Evolutionary conservation across 2,329 filamentous ascomycete genomes (phyloP), one percentile per base, ranked within the genome.

Genomic region (Pseudogymnoascus sp.): DNA sequence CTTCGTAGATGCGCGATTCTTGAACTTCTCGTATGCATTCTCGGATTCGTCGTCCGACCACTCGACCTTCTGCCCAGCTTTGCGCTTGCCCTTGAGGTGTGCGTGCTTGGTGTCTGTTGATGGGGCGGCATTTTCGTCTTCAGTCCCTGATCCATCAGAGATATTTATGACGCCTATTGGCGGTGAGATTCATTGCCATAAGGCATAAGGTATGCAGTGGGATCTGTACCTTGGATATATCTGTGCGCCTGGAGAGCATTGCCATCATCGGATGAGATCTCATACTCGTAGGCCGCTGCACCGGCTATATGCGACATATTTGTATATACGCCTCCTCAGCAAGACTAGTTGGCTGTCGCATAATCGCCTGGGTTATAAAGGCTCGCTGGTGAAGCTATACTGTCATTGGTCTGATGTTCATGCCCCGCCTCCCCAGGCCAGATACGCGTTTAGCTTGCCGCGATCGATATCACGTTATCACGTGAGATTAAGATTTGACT

Each of bases 21-120:
- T 88, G 72, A 86, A 87, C n/a, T 81, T 79, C 41, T 83, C 76
- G 66, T 90, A 90, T 6, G 81, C 80, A 22, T 80, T 79, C 26
- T 84, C 82, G 1, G 84, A 84, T 37, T 88, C 84, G 63, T 86
- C 84, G 64, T 72, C 72, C 3, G 81, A 82, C 80, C 80, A 84
- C n/a, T 76, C 71, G 1, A 81, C 75, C 67, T 80, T 81, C 41
- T 69, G 66, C 6, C 67, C 66, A 4, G 66, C 65, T 61, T 70
- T 69, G 6, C 69, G 64, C 60, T 72, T 73, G 19, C 64, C 65
- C 22, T 67, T 72, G 11, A 56, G 50, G 28, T 7, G 50, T 22
- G 50, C 28, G 33, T 56, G 28, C 16, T 33, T 56, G 4, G 28
- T 2, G 6, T 26, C 50, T 28, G 50, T 26, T 11, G 16, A 16